Base-by-base conservation (phyloP, 2,329 filamentous ascomycete genomes). In the Dactylella cylindrospora region DNA sequence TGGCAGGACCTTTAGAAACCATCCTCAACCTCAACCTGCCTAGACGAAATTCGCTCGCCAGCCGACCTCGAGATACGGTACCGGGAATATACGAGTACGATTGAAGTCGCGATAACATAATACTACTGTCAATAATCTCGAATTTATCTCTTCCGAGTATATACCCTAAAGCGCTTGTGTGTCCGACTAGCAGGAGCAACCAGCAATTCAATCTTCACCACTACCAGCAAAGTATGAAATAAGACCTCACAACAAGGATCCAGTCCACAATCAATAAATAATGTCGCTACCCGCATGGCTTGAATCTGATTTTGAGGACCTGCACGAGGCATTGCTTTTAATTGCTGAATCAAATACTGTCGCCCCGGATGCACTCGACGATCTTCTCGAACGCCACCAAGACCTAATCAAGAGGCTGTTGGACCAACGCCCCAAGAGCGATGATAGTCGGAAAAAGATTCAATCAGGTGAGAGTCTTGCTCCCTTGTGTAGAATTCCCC, bases 271-370 rank as follows among this genome's bases (percentile, higher is more conserved):
- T 23, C 29, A 31, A 15, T 10, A 26, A 47, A 54, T 9, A 26
- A 57, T 57, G 59, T 46, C 51, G 33, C 36, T 57, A 9, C 59
- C 59, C 38, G 59, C 59, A 33, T 64, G 59, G 59, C 50, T 64
- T 23, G 26, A 47, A 10, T 64, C 59, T 17, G 82, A 84, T 74
- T 82, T 97, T 70, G 84, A 90, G 76, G 84, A 83, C 73, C 83
- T 98, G 69, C 88, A 95, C 73, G 83, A 86, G 72, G 90, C 95
- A 75, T 82, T 98, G 65, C 77, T 86, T 68, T 84, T 85, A 54
- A 79, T 93, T 68, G 81, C 82, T 66, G 84, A 93, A 70, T 81
- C 83, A 53, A 82, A 85, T 22, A 38, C 17, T 20, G 61, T 60
- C 26, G 33, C 38, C 20, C 36, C 61, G 4, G 52, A 55, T 32